phyloP scores from a whole-genome alignment of 164 flowering plant species.

The Aristolochia californica region DNA sequence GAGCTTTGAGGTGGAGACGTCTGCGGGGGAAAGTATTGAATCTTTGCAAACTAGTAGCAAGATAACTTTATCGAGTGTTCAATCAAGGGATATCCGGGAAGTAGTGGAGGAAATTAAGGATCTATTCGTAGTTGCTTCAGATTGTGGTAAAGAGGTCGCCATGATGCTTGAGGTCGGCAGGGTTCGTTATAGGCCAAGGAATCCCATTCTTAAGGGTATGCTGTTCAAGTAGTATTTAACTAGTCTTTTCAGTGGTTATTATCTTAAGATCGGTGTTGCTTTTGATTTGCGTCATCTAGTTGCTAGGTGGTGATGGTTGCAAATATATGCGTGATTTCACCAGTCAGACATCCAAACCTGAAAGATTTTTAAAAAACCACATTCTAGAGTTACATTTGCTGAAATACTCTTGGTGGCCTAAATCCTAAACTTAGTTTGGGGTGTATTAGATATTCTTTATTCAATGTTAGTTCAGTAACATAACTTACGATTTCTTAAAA shows the following conservation, averaged over 20 bases:
- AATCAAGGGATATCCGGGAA: slow-evolving; percentile 62
- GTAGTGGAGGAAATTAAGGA: slow-evolving; percentile 69
- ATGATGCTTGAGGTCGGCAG: slow-evolving; percentile 74
- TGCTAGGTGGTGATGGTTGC: too few species aligned
- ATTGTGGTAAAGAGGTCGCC: slow-evolving; percentile 68
- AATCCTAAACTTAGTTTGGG: too few species aligned
- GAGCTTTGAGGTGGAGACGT: slow-evolving; percentile 7
- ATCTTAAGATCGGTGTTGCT: too few species aligned
- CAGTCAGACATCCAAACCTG: too few species aligned
- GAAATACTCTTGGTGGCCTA: too few species aligned
- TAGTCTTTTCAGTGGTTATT: too few species aligned
- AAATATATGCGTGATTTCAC: too few species aligned
- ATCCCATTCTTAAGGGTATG: slow-evolving; percentile 49
- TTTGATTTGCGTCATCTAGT: too few species aligned
- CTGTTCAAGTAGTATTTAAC: too few species aligned
- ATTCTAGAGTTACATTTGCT: background rate
- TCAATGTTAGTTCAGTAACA: too few species aligned
- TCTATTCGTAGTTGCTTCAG: slow-evolving; percentile 64
- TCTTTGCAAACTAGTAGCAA: slow-evolving; percentile 36
- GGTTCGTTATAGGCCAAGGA: slow-evolving; percentile 53
- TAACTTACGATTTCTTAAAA: too few species aligned
- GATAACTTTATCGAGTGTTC: slow-evolving; percentile 37
- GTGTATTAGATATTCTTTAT: too few species aligned
- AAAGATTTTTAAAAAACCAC: background rate
- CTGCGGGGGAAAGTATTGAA: slow-evolving; percentile 2